Evolutionary conservation across 139 green algal genomes (phyloP).

Genomic region (Yamagishiella unicocca): DNA sequence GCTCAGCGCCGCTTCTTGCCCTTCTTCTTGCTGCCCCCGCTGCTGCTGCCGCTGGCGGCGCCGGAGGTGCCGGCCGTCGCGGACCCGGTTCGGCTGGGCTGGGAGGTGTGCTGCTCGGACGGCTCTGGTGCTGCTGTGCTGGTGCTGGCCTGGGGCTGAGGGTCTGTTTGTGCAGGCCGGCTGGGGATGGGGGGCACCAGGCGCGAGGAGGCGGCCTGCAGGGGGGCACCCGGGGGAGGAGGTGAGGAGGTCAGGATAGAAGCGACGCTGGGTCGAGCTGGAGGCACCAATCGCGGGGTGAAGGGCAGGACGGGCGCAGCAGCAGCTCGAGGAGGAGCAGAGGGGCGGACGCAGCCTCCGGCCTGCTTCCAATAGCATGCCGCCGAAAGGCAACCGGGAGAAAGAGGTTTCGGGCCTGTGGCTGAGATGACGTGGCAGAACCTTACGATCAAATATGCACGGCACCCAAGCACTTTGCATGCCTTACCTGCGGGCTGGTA

Average conservation of each 20-base stretch:
- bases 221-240: neutral
- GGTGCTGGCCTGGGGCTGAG: conserved; percentile 18
- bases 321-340: too few relatives aligned
- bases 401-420: too few relatives aligned
- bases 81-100: too few relatives aligned
- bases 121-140: neutral
- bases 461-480: neutral
- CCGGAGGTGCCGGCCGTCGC: neutral
- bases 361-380: too few relatives aligned
- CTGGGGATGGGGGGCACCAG: neutral
- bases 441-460: too few relatives aligned
- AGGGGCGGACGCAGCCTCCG: neutral
- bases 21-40: neutral
- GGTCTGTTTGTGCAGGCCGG: neutral
- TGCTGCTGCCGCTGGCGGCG: neutral
- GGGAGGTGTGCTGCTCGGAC: neutral
- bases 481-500: neutral
- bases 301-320: too few relatives aligned
- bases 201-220: neutral
- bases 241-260: neutral
- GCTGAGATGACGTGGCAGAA: too few relatives aligned
- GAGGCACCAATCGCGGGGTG: too few relatives aligned
- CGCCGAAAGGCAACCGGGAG: too few relatives aligned
- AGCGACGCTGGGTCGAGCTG: too few relatives aligned
- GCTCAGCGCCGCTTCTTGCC: conserved; percentile 37